Percentiles rank a stretch among this genome's conserved stretches.
phyloP scores from a whole-genome alignment of 192 early-diverging fungal species.

The Phycomyces nitens region DNA sequence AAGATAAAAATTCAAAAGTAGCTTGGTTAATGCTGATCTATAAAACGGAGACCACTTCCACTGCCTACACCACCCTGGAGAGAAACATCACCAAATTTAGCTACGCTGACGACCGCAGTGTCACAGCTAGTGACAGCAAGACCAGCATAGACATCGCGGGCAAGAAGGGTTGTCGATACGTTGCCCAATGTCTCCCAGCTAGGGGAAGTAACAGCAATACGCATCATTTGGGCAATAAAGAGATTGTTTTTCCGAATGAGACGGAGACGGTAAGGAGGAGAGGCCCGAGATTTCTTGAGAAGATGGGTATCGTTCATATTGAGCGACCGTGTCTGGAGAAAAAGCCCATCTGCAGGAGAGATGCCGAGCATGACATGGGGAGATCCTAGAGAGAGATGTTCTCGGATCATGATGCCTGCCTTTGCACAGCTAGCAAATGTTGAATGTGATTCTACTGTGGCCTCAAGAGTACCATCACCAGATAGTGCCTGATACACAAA shows the following conservation, averaged over 20 bases:
- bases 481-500: constrained; percentile 21
- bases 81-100: constrained; percentile 21
- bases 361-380: constrained; percentile 23
- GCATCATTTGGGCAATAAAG: constrained; percentile 8
- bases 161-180: constrained; percentile 6
- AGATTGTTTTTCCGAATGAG: constrained; percentile 14
- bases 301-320: constrained; percentile 14
- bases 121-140: constrained; percentile 31
- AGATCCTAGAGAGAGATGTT: constrained; percentile 16
- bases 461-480: constrained; percentile 8
- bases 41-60: constrained; percentile 6
- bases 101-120: constrained; percentile 22
- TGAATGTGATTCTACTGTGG: constrained; percentile 23
- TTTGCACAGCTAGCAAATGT: constrained; percentile 31
- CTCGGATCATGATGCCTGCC: constrained; percentile 30
- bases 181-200: constrained; percentile 14
- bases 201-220: not conserved
- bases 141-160: constrained; percentile 25
- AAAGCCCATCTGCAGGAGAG: constrained; percentile 26
- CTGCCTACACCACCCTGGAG: constrained; percentile 15
- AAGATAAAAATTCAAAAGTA: not conserved
- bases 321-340: constrained; percentile 13
- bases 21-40: not conserved
- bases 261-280: constrained; percentile 22
- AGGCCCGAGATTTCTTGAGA: constrained; percentile 7